Evolutionary conservation across 805 yeast species (phyloP).

Genomic region (Debaryomyces hansenii): DNA sequence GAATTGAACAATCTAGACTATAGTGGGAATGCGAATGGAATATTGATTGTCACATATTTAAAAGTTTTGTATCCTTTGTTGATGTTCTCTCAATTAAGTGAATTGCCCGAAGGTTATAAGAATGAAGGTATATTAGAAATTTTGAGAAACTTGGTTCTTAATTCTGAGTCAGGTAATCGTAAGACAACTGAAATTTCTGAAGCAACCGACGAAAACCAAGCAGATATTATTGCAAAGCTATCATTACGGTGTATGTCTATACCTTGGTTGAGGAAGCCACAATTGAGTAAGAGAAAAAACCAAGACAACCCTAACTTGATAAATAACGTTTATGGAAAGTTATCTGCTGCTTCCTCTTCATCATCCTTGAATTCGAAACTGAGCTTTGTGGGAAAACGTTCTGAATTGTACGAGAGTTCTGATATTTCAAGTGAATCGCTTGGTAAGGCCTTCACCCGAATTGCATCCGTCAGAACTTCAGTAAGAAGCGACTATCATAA

Average conservation of each 20-base stretch:
- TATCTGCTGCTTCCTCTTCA: constrained; percentile 10
- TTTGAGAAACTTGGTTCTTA: constrained; percentile 46
- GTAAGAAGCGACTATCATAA: constrained; percentile 35
- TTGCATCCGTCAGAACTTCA: constrained; percentile 37
- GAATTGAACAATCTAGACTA: constrained; percentile 71
- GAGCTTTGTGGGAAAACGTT: not conserved
- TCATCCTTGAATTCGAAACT: constrained; percentile 11
- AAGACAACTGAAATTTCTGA: not conserved
- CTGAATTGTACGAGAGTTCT: not conserved
- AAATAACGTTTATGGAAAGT: not conserved
- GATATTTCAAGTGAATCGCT: constrained; percentile 19
- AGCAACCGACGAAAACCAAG: constrained; percentile 9
- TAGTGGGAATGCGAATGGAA: constrained; percentile 57
- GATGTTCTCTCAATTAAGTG: constrained; percentile 58
- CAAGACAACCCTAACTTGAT: not conserved
- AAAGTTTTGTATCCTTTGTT: constrained; percentile 74
- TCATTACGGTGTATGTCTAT: constrained; percentile 34
- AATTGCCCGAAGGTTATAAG: constrained; percentile 55
- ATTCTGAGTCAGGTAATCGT: constrained; percentile 13
- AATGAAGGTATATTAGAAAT: constrained; percentile 51
- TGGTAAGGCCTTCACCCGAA: constrained; percentile 24
- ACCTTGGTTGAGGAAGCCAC: constrained; percentile 28
- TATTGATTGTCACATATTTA: constrained; percentile 48
- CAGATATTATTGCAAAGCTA: constrained; percentile 26
- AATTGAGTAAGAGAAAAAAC: constrained; percentile 4